Evolutionary conservation across 306 rosid species (phyloP).

Genomic region (Adenanthera pavonina): DNA sequence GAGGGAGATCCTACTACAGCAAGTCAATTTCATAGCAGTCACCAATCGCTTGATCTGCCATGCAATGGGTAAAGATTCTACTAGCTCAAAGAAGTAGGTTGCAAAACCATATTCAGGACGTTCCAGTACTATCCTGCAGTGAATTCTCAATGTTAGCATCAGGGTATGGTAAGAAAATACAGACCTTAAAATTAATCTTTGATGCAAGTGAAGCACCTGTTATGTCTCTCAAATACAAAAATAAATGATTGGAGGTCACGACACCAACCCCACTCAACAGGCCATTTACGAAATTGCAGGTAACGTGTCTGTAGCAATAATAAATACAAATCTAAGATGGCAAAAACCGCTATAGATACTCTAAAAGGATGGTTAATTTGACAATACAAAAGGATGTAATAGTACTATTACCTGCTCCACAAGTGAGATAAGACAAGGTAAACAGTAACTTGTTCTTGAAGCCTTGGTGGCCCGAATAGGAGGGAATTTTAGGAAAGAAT

Average conservation of each 20-base stretch:
- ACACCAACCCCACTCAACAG: slow-evolving; percentile 99
- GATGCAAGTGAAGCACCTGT: slow-evolving; percentile 65
- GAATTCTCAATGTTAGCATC: slow-evolving; percentile 39
- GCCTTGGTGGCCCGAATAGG: slow-evolving; percentile 54
- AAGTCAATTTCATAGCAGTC: slow-evolving; percentile 78
- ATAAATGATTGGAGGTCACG: slow-evolving; percentile 91
- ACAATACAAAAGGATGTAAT: slow-evolving; percentile 24
- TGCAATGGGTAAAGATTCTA: slow-evolving; percentile 63
- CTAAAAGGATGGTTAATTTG: background rate
- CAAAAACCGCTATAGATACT: background rate
- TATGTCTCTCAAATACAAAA: slow-evolving; percentile 84
- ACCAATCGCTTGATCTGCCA: slow-evolving; percentile 97
- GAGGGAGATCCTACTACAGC: slow-evolving; percentile 78
- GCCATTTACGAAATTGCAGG: slow-evolving; percentile 81
- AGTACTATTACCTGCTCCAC: slow-evolving; percentile 83
- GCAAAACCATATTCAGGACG: slow-evolving; percentile 98
- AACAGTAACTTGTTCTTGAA: slow-evolving; percentile 75
- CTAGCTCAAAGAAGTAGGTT: slow-evolving; percentile 91
- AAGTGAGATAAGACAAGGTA: slow-evolving; percentile 82
- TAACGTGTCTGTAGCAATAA: slow-evolving; percentile 61
- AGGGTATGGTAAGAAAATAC: slow-evolving; percentile 28
- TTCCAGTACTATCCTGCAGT: slow-evolving; percentile 87
- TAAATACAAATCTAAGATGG: slow-evolving; percentile 13
- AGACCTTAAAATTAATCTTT: slow-evolving; percentile 29
- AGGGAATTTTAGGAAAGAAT: slow-evolving; percentile 61